Conservation (phyloP, 768 basidiomycete species). For the Asterophora parasitica region DNA sequence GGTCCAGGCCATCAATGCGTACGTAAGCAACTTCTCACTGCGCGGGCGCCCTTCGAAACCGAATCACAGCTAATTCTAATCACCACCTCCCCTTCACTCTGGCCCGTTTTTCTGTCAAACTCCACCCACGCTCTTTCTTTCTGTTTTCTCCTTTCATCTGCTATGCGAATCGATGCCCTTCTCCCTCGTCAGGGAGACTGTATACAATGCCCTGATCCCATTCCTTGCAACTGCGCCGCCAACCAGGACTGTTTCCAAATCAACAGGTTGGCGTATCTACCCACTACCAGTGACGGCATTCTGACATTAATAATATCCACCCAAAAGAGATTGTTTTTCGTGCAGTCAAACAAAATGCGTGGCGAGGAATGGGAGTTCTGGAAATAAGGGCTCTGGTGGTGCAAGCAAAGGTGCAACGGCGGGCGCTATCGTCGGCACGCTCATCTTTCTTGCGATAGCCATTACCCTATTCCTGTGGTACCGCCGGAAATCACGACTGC, state of each 20-base stretch:
- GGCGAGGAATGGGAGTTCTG: slow-evolving; percentile 17
- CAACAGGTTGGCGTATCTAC: slow-evolving; percentile 41
- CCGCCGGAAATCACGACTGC: slow-evolving; percentile 49
- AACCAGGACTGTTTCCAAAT: slow-evolving; percentile 58
- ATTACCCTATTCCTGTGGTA: slow-evolving; percentile 57
- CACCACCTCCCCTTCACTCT: slow-evolving; percentile 10
- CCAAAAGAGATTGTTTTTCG: slow-evolving; percentile 49
- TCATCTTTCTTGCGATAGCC: slow-evolving; percentile 54
- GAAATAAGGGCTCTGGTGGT: slow-evolving; percentile 29
- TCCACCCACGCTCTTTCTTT: slow-evolving; percentile 26
- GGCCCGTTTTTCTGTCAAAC: slow-evolving; percentile 17
- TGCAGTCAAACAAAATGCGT: slow-evolving; percentile 56
- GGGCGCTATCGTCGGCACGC: slow-evolving; percentile 62
- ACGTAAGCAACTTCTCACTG: slow-evolving; percentile 8
- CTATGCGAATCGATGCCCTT: slow-evolving; percentile 35
- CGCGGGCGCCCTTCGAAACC: slow-evolving; percentile 7
- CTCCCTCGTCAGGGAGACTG: slow-evolving; percentile 38
- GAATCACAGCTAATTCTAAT: background rate
- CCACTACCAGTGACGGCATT: background rate
- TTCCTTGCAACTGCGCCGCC: slow-evolving; percentile 50
- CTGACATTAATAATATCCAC: slow-evolving; percentile 7
- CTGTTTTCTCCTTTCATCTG: slow-evolving; percentile 6
- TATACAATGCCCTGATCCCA: slow-evolving; percentile 44
- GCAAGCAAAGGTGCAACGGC: slow-evolving; percentile 69
- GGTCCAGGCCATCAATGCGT: slow-evolving; percentile 11